phyloP scores from a whole-genome alignment of 139 green algal genomes.

The Diplosphaera chodatii region DNA sequence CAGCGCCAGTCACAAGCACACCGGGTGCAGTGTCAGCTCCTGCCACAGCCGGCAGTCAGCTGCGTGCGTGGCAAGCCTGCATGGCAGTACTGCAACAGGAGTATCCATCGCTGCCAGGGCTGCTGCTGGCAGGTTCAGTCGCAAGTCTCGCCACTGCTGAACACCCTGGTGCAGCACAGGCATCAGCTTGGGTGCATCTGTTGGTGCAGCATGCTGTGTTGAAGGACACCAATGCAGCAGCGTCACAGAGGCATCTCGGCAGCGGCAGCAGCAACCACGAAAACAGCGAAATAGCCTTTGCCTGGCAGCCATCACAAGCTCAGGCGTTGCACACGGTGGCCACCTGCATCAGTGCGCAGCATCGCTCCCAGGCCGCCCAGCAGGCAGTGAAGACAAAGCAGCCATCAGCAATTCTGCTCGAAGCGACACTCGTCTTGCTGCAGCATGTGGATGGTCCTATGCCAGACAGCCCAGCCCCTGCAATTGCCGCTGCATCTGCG shows the following conservation, averaged over 20 bases:
- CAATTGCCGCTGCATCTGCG: no score
- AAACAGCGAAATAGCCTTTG: no score
- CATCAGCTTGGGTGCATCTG: neutral
- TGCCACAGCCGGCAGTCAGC: neutral
- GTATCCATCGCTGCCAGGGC: conserved; percentile 18
- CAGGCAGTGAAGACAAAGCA: neutral
- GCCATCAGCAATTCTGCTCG: no score
- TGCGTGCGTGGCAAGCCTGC: conserved; percentile 2
- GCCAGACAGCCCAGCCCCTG: no score
- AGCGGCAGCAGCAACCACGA: neutral
- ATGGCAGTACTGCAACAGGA: conserved; percentile 14
- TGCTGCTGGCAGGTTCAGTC: conserved; percentile 26
- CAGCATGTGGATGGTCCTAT: no score
- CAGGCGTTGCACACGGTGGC: neutral
- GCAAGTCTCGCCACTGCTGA: conserved; percentile 5
- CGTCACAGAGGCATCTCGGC: no score
- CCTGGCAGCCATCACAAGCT: neutral
- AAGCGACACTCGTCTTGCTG: no score
- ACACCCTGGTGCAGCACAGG: neutral
- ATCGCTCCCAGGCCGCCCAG: neutral
- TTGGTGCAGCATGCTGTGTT: neutral
- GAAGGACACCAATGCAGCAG: no score
- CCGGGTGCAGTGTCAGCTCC: neutral
- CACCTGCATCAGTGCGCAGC: neutral
- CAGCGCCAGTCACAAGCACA: no score